Base-by-base conservation (phyloP, 2,329 filamentous ascomycete species). In the Epichloe brachyelytri region DNA sequence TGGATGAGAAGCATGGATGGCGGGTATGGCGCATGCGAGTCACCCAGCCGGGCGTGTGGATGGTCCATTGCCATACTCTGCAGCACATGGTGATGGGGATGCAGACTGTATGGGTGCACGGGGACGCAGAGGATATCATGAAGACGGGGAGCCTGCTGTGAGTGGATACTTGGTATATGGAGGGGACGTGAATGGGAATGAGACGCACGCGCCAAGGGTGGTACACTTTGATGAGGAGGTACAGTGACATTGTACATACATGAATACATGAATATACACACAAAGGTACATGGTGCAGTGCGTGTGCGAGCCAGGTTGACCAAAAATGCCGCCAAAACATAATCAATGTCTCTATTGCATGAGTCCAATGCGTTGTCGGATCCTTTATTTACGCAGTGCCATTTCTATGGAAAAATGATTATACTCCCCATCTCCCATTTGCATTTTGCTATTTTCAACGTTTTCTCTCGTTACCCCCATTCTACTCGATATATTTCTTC, bases 401-500 rank as follows among this genome's bases (percentile, higher is more conserved):
- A 30, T 7, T 26, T 26, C 22, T 26, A 7, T 26, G 22, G 22
- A 26, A 26, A 26, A 26, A 8, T 8, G 22, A 26, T 8, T 26
- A 1, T 26, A 26, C 22, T 26, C 22, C 22, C 22, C 6, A 26
- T 26, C 22, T 26, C 22, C 22, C 22, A 26, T 26, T 26, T 26
- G 22, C 22, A 26, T 26, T 26, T 26, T 26, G 22, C 22, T 26
- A 26, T 26, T 8, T 20, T 8, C 22, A 26, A 26, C 22, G 2
- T 26, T 30, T 30, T 8, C 8, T 30, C 26, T 22, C 20, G 17
- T 20, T 8, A 11, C 11, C 14, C 14, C n/a, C 38, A n/a, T 8
- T 39, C 30, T 36, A 49, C 19, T 59, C 48, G 54, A 88, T 85
- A 59, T 83, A 88, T 69, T 82, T 82, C 74, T 80, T 88, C 68